A percentile compares a stretch with the other conserved stretches of the same genome.
phyloP scores from a whole-genome alignment of 31 red algal genomes.

The Asparagopsis taxiformis region DNA sequence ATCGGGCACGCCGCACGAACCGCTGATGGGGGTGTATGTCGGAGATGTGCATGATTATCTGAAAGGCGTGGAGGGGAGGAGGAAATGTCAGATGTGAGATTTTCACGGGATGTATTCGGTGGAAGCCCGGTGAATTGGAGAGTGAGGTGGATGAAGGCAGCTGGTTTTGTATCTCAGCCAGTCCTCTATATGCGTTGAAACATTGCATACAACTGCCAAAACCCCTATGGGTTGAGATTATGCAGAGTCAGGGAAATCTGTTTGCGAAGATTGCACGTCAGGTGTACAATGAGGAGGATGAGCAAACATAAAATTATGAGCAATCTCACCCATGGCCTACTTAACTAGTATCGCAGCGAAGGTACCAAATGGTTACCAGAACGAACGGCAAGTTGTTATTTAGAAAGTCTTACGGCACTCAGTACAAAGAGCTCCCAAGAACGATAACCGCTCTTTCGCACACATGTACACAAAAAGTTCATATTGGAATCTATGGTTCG shows the following conservation, averaged over 20 bases:
- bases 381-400: too few relatives aligned
- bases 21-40: constrained; percentile 56
- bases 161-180: constrained; percentile 55
- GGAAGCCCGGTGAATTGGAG: constrained; percentile 53
- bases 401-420: too few relatives aligned
- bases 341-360: too few relatives aligned
- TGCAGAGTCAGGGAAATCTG: constrained; percentile 38
- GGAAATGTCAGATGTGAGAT: constrained; percentile 28
- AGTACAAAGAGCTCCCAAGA: neutral
- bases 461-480: constrained; percentile 24
- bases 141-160: constrained; percentile 47
- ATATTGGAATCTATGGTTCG: constrained; percentile 43
- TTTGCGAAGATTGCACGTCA: constrained; percentile 46
- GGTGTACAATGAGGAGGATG: constrained; percentile 20
- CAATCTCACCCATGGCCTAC: too few relatives aligned
- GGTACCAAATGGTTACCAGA: too few relatives aligned
- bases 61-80: neutral
- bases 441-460: neutral
- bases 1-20: constrained; percentile 11
- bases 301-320: constrained; percentile 7
- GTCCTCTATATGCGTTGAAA: constrained; percentile 41
- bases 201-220: constrained; percentile 59
- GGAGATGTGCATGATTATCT: constrained; percentile 24
- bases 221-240: constrained; percentile 59
- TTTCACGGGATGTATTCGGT: constrained; percentile 56